Evolutionary conservation across 108 stramenopile species (phyloP).

Genomic region (Nannochloropsis granulata): DNA sequence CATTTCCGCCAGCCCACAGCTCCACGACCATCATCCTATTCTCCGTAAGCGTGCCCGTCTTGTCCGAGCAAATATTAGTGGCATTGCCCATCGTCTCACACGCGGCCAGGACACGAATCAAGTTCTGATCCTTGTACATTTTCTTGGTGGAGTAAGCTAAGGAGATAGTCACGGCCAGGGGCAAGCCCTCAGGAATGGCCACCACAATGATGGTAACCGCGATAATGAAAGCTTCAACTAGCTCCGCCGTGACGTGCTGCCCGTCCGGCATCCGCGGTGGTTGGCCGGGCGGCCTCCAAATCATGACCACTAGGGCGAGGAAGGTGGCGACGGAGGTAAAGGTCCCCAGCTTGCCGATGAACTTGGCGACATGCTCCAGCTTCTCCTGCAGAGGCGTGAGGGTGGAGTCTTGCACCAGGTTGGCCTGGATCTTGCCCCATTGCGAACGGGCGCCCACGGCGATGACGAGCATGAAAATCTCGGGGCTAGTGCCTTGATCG

Average conservation of each 20-base stretch:
- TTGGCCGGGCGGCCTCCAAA: constrained; percentile 42
- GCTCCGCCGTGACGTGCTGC: constrained; percentile 10
- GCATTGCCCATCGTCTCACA: constrained; percentile 99
- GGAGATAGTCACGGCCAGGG: constrained; percentile 85
- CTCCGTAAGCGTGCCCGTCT: constrained; percentile 70
- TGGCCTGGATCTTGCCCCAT: constrained; percentile 41
- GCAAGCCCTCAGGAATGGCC: constrained; percentile 95
- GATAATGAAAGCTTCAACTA: constrained; percentile 54
- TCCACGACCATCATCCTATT: constrained; percentile 78
- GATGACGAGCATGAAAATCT: neutral
- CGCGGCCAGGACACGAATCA: constrained; percentile 84
- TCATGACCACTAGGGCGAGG: constrained; percentile 19
- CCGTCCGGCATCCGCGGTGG: constrained; percentile 2
- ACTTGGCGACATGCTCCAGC: constrained; percentile 30
- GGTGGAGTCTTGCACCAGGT: constrained; percentile 22
- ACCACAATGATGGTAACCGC: constrained; percentile 87
- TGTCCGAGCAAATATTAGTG: constrained; percentile 92
- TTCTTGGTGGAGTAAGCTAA: constrained; percentile 57
- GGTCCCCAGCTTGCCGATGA: constrained; percentile 11
- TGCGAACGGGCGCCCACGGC: constrained; percentile 17
- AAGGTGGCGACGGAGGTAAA: constrained; percentile 21
- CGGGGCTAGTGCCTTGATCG: neutral
- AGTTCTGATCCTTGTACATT: constrained; percentile 86
- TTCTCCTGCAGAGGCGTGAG: constrained; percentile 40
- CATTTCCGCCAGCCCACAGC: constrained; percentile 14